Base-by-base conservation (phyloP, 495 filamentous ascomycete genomes). In the Penicillium egyptiacum region DNA sequence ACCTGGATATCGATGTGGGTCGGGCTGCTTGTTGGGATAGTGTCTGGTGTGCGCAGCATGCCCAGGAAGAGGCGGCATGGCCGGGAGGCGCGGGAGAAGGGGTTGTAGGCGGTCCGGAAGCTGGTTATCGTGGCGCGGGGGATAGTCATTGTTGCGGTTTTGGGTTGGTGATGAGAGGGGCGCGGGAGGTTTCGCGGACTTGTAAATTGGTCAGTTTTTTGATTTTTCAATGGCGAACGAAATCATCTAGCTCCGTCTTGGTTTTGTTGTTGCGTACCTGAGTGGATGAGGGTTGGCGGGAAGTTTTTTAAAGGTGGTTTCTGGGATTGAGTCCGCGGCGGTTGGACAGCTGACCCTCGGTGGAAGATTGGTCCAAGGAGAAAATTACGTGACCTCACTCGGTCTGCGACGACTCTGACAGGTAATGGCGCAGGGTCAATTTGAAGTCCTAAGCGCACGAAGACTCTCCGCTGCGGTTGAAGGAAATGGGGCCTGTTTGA, bases 21-120 rank as follows among this genome's bases (percentile, higher is more conserved):
- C 19, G 66, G 76, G 44, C 80, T 78, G 42, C 90, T 83, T 25
- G 90, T 87, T 53, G 88, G 84, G 20, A 88, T 82, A 8, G 94
- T 93, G 50, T 66, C 64, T 7, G 76, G 76, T 30, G 69, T 78
- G 62, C 75, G 76, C n/a, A 99, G 86, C 43, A 88, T 80, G 22
- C 89, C 86, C 60, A 98, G 88, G 70, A 99, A 91, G 44, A 92
- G 74, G 12, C 95, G 86, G 31, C 90, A 91, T 30, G 91, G 87
- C 64, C 90, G 90, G 35, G 88, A 80, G 64, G 80, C 76, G 14
- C 82, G 78, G 5, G 81, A 83, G 83, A 98, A 99, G 20, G 95
- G 95, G 75, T 96, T 96, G 87, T 96, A 97, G 66, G 80, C 82
- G 61, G 90, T 86, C 56, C 82, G 81, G 58, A 98, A 86, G 64